Percentiles rank a stretch among this genome's conserved stretches.
phyloP scores from a whole-genome alignment of 2,329 filamentous ascomycete species.

The Xylogone sp. region DNA sequence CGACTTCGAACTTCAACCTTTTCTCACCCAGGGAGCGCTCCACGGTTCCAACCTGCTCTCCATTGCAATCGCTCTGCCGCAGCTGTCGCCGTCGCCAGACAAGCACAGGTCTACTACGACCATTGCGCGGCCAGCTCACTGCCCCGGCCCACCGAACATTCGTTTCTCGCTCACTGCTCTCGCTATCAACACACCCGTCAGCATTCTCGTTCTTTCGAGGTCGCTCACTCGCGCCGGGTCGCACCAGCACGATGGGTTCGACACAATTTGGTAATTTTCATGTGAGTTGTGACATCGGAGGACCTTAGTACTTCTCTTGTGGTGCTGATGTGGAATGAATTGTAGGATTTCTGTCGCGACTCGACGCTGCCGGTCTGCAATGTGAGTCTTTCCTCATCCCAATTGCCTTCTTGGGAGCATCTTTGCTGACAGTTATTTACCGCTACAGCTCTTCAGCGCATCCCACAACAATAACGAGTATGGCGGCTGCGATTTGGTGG shows the following conservation, averaged over 20 bases:
- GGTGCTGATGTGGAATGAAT: conserved; percentile 1
- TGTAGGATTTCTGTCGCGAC: conserved; percentile 76
- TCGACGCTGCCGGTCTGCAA: conserved; percentile 82
- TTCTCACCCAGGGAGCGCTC: too few species aligned
- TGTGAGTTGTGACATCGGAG: conserved; percentile 30
- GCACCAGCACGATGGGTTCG: conserved; percentile 36
- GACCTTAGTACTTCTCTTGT: too few species aligned
- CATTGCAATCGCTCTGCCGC: too few species aligned
- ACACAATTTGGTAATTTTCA: conserved; percentile 57
- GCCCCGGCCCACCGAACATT: not conserved
- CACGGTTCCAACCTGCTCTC: too few species aligned
- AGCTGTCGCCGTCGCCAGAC: not conserved
- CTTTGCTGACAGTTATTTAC: not conserved
- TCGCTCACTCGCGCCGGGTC: not conserved
- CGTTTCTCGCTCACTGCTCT: not conserved
- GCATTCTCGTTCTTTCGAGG: not conserved
- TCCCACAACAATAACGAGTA: conserved; percentile 17
- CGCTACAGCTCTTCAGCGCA: conserved; percentile 46
- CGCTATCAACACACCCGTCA: not conserved
- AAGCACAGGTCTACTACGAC: not conserved
- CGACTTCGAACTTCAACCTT: too few species aligned
- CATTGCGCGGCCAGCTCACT: not conserved
- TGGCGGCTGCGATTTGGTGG: conserved; percentile 69
- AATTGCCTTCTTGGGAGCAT: not conserved
- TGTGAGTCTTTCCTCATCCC: conserved; percentile 47